Evolutionary conservation across 306 rosid genomes (phyloP).

Genomic region (Citrullus mucosospermus): DNA sequence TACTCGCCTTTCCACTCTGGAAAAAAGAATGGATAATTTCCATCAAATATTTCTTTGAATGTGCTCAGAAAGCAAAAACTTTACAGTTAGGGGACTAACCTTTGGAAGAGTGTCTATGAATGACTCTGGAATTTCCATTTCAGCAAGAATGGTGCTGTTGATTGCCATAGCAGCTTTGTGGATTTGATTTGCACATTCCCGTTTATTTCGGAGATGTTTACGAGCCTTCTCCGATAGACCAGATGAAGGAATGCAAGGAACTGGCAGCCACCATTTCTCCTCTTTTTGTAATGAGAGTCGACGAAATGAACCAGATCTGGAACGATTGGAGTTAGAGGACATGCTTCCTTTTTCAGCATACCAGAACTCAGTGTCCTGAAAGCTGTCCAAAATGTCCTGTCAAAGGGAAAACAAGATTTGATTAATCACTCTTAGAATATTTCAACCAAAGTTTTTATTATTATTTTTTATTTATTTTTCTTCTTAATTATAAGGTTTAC

Average conservation of each 20-base stretch:
- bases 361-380: conserved; percentile 72
- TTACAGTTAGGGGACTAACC: conserved; percentile 23
- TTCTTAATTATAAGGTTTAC: conserved; percentile 11
- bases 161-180: conserved; percentile 97
- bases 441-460: neutral
- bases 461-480: neutral
- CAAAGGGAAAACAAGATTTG: neutral
- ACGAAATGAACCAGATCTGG: conserved; percentile 58
- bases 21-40: neutral
- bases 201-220: conserved; percentile 57
- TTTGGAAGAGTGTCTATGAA: conserved; percentile 73
- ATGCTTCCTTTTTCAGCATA: conserved; percentile 83
- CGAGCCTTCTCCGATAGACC: conserved; percentile 67
- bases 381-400: conserved; percentile 84
- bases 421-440: neutral
- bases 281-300: conserved; percentile 52
- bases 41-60: too few species aligned
- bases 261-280: conserved; percentile 97
- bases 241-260: conserved; percentile 59
- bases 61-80: too few species aligned
- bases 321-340: conserved; percentile 38
- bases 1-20: conserved; percentile 73
- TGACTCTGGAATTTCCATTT: conserved; percentile 83
- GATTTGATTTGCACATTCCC: conserved; percentile 77
- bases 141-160: conserved; percentile 76